phyloP scores from a whole-genome alignment of 1,284 basidiomycete genomes.

The Coniferiporia weirii region DNA sequence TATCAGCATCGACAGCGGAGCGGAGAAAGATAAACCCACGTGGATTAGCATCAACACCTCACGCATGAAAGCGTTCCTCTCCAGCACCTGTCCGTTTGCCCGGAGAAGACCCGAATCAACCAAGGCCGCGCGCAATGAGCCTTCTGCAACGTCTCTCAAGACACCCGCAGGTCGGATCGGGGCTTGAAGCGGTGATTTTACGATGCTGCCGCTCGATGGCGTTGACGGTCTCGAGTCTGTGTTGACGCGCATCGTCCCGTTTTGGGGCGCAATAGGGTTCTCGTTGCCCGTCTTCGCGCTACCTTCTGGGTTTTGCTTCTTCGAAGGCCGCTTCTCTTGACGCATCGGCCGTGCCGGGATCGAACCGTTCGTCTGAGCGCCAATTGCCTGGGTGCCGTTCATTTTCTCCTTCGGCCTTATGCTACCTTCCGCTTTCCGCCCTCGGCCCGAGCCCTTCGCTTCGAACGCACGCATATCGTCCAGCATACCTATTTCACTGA shows the following conservation, averaged over 20 bases:
- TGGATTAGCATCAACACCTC: slow-evolving; percentile 66
- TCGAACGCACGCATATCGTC: slow-evolving; percentile 7
- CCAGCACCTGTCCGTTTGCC: slow-evolving; percentile 25
- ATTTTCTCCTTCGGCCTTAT: slow-evolving; percentile 8
- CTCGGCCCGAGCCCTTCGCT: not conserved
- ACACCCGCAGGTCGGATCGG: not conserved
- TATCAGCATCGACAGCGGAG: not conserved
- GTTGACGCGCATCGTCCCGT: not conserved
- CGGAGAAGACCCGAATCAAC: not conserved
- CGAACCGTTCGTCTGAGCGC: not conserved
- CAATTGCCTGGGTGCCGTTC: not conserved
- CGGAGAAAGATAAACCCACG: slow-evolving; percentile 38
- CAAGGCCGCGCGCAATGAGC: not conserved
- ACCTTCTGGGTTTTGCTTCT: not conserved
- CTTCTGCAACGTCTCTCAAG: not conserved
- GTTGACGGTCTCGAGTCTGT: not conserved
- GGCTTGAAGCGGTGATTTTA: not conserved
- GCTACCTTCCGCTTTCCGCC: not conserved
- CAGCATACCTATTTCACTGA: slow-evolving; percentile 15
- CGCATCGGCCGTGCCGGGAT: not conserved
- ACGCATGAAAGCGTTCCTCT: slow-evolving; percentile 59
- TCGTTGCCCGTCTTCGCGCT: not conserved
- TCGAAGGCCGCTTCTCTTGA: not conserved
- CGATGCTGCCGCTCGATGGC: not conserved
- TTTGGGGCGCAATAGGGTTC: not conserved